Evolutionary conservation across 1,284 basidiomycete genomes (phyloP), one percentile per base, ranked within the genome.

Genomic region (Coniferiporia sulphurascens): DNA sequence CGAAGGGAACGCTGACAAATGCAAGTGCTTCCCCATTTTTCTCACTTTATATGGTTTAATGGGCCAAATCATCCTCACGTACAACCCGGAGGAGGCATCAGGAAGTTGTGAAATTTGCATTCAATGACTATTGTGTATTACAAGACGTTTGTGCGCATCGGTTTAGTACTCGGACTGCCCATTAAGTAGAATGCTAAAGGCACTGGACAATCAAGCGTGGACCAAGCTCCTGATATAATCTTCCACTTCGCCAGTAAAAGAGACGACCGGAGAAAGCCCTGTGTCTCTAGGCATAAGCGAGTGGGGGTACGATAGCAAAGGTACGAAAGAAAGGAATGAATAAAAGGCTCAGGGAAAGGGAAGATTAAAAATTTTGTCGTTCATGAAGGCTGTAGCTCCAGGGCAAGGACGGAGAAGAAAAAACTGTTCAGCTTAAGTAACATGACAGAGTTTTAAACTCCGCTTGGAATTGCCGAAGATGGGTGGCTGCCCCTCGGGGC

Each of bases 181-280:
- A 65, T 56, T 41, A 41, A 15, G n/a, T 8, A 21, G 58, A 34
- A 57, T 27, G 34, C 27, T 17, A n/a, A 56, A 52, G 48, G 36
- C 19, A 48, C 49, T 56, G 67, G 66, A 68, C 65, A 65, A 54
- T 61, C 70, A 67, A 68, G 70, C 65, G 70, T 71, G 70, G 70
- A 71, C 64, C 67, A 63, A 66, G 69, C 62, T 48, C 5, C 17
- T 46, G 56, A 43, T 65, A 27, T 48, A 34, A 66, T 71, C 65
- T 71, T 69, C 70, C 70, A 71, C 67, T 51, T 64, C 67, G 63
- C 70, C 27, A 70, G 70, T 71, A 69, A 62, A 69, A 68, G 69
- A 65, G 70, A 71, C 70, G 70, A 71, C 66, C 65, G 70, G 68
- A 66, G 55, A 43, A 61, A 63, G 38, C 49, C 67, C 69, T 67